Evolutionary conservation across 306 rosid species (phyloP).

Genomic region (Abrus precatorius): DNA sequence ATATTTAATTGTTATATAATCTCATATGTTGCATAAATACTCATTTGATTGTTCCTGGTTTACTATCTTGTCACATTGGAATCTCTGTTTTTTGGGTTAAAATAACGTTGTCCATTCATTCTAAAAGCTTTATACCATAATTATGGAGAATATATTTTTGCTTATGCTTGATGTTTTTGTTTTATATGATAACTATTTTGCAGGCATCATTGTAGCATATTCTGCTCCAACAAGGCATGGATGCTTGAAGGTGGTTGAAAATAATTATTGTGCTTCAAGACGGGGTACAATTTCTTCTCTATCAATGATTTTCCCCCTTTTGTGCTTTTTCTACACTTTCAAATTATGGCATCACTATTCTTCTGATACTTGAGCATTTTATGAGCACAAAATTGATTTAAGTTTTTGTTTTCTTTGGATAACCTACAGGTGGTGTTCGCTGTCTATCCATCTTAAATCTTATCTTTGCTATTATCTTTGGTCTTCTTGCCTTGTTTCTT

Average conservation of each 20-base stretch:
- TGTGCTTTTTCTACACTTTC: neutral
- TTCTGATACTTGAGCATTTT: neutral
- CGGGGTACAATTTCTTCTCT: slow-evolving; percentile 66
- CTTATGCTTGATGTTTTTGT: slow-evolving; percentile 43
- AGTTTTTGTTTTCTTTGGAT: slow-evolving; percentile 41
- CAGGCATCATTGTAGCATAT: slow-evolving; percentile 85
- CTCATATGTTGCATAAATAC: slow-evolving; percentile 4
- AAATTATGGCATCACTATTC: slow-evolving; percentile 26
- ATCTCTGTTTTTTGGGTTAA: slow-evolving; percentile 8
- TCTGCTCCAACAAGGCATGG: slow-evolving; percentile 90
- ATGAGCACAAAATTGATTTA: slow-evolving; percentile 14
- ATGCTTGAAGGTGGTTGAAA: slow-evolving; percentile 93
- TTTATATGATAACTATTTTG: slow-evolving; percentile 45
- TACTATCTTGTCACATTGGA: slow-evolving; percentile 17
- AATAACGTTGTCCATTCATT: slow-evolving; percentile 29
- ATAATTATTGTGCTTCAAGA: slow-evolving; percentile 91
- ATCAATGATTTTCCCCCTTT: slow-evolving; percentile 6
- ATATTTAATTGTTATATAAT: slow-evolving; percentile 1
- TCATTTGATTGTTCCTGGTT: slow-evolving; percentile 27
- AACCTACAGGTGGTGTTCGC: slow-evolving; percentile 86
- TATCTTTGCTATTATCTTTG: slow-evolving; percentile 78
- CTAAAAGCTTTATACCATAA: slow-evolving; percentile 26
- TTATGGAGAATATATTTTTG: slow-evolving; percentile 11
- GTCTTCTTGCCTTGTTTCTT: slow-evolving; percentile 90
- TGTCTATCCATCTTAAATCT: slow-evolving; percentile 87